Evolutionary conservation across 306 rosid genomes (phyloP), one percentile per base, ranked within the genome.

Genomic region (Prosopis cineraria): DNA sequence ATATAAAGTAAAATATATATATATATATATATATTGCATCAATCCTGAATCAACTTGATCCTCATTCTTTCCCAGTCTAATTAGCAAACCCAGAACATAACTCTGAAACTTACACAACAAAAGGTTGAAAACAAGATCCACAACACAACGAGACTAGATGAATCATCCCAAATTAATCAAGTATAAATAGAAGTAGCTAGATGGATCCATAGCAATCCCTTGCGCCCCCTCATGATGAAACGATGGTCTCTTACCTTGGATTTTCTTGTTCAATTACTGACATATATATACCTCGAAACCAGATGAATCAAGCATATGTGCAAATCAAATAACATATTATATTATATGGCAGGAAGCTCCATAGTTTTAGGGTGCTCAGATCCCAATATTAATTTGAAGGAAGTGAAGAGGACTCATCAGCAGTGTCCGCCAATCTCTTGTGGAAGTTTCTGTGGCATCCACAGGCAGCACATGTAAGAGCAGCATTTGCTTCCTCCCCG

Each of bases 361-460:
- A 58, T 1, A 27, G n/a, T 12, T 29, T 58, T 11, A 58, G 65
- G 65, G 65, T n/a, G 20, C 67, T 30, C 68, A 34, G 33, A 7
- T 17, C 33, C 84, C 88, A 58, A 79, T 4, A 20, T 52, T 52
- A 52, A 52, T 52, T 83, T 6, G 91, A 80, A 72, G 91, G 56
- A 41, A 87, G 86, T 14, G 91, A 80, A 82, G 89, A 80, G 72
- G 79, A 85, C 45, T 88, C 91, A 66, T 87, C 90, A 45, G 85
- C 68, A 58, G 84, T 75, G 72, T 87, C 93, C 20, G 84, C 89
- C 69, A 84, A 83, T 79, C 92, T 79, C 43, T 90, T 86, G 85
- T 94, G 98, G 80, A 92, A 92, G 91, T 66, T 94, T 79, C 97
- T 80, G 85, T 94, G 97, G 75, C 98, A 94, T 13, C 93, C 91